Conservation (phyloP, 805 yeast species). For the Yamadazyma akitaensis region DNA sequence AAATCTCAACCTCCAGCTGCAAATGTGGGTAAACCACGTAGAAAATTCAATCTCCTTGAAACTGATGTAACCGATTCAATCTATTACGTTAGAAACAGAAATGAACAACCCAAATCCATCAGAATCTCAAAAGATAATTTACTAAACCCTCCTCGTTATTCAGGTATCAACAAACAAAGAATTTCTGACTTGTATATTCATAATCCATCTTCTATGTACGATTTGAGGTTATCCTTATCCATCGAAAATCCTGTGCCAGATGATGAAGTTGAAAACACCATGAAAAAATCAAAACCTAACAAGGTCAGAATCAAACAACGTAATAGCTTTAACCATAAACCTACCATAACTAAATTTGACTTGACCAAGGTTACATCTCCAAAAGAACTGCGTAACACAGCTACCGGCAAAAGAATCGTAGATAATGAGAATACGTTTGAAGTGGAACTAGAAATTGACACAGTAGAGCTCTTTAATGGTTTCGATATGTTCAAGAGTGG, state of each 20-base stretch:
- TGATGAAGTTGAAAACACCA: constrained; percentile 48
- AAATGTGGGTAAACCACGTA: constrained; percentile 30
- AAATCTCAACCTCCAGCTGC: constrained; percentile 16
- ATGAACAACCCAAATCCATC: constrained; percentile 60
- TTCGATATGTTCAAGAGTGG: constrained; percentile 40
- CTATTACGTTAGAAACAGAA: constrained; percentile 58
- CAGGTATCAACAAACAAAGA: constrained; percentile 69
- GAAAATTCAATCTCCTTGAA: constrained; percentile 57
- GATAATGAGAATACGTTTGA: constrained; percentile 36
- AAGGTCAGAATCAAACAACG: constrained; percentile 70
- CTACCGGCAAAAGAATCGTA: constrained; percentile 31
- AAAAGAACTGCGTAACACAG: constrained; percentile 31
- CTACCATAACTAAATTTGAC: constrained; percentile 71
- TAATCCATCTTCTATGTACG: constrained; percentile 75
- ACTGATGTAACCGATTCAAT: constrained; percentile 62
- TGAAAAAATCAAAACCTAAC: constrained; percentile 51
- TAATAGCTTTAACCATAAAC: constrained; percentile 66
- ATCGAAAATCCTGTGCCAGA: constrained; percentile 72
- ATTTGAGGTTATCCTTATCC: constrained; percentile 70
- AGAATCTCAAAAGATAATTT: constrained; percentile 62
- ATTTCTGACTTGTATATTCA: constrained; percentile 69
- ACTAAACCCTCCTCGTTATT: constrained; percentile 62
- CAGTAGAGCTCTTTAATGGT: constrained; percentile 37
- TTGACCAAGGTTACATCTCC: constrained; percentile 56
- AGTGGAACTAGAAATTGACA: constrained; percentile 41